Percentiles rank a stretch among this genome's conserved stretches.
These are phyloP conservation scores for Hippophae tibetana DNA, from an alignment of 306 rosid genomes.

Conservation along the genomic window DNA sequence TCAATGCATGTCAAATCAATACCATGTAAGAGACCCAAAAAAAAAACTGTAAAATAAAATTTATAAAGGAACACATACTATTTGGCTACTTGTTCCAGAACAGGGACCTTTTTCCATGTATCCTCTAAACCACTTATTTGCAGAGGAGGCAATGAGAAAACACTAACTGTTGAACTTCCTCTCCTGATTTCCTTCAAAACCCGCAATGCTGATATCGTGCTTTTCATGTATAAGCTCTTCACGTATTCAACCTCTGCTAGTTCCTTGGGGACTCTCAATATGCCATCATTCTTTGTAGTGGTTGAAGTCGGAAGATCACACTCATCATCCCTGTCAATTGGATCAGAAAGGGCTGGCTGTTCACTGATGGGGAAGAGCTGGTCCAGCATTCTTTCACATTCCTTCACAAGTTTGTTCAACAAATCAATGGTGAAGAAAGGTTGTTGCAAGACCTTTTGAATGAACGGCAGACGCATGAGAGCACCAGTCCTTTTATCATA, in stretches of 20 bases:
- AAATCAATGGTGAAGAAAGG: constrained; percentile 92
- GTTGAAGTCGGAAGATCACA: constrained; percentile 52
- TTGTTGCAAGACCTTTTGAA: constrained; percentile 86
- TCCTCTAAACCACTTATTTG: constrained; percentile 46
- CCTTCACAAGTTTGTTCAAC: constrained; percentile 90
- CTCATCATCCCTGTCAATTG: constrained; percentile 36
- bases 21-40: no score
- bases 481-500: constrained; percentile 99
- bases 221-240: constrained; percentile 80
- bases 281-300: constrained; percentile 31
- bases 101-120: constrained; percentile 26
- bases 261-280: constrained; percentile 44
- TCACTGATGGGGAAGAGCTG: constrained; percentile 49
- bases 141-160: constrained; percentile 82
- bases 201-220: constrained; percentile 71
- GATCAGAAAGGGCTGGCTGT: constrained; percentile 32
- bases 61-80: not conserved
- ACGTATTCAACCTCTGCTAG: constrained; percentile 67
- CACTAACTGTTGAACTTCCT: constrained; percentile 76
- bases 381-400: constrained; percentile 85
- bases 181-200: constrained; percentile 84
- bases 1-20: no score
- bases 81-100: constrained; percentile 28
- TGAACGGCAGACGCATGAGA: constrained; percentile 89
- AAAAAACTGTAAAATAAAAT: no score